Evolutionary conservation across 495 filamentous ascomycete species (phyloP).

Genomic region (Aspergillus avenaceus): DNA sequence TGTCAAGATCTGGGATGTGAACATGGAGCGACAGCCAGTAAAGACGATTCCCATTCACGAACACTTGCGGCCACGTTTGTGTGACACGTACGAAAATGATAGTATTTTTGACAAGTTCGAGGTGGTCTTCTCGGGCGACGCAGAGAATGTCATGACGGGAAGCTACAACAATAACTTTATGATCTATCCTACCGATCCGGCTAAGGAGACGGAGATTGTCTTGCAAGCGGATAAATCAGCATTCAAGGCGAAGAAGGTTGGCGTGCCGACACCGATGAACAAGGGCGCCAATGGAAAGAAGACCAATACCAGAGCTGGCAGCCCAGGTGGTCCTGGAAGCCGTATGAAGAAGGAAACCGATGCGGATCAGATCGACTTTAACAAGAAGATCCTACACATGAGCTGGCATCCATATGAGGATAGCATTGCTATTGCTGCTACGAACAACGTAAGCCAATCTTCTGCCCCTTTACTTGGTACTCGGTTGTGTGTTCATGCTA

Average conservation of each 20-base stretch:
- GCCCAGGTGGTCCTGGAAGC: conserved; percentile 85
- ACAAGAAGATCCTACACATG: conserved; percentile 99
- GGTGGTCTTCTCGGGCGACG: conserved; percentile 97
- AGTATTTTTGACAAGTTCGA: conserved; percentile 99
- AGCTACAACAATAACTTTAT: conserved; percentile 99
- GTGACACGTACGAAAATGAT: conserved; percentile 98
- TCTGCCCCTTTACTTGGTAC: background rate
- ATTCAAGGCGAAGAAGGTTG: conserved; percentile 99
- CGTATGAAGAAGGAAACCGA: conserved; percentile 99
- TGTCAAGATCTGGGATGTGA: conserved; percentile 99
- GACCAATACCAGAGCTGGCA: conserved; percentile 78
- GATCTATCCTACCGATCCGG: conserved; percentile 96
- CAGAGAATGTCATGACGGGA: conserved; percentile 98
- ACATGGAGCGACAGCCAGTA: conserved; percentile 94
- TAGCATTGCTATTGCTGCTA: conserved; percentile 98
- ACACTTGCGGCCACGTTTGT: conserved; percentile 88
- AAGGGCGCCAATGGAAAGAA: conserved; percentile 74
- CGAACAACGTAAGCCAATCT: conserved; percentile 82
- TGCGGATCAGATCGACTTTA: conserved; percentile 99
- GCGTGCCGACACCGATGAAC: conserved; percentile 96
- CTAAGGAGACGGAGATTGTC: conserved; percentile 95
- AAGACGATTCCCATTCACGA: conserved; percentile 99
- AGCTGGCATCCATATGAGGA: conserved; percentile 99
- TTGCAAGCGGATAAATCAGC: conserved; percentile 97
- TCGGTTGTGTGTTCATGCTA: conserved; percentile 6